phyloP scores from a whole-genome alignment of 2,329 filamentous ascomycete genomes.

The Pyrenophora graminea region DNA sequence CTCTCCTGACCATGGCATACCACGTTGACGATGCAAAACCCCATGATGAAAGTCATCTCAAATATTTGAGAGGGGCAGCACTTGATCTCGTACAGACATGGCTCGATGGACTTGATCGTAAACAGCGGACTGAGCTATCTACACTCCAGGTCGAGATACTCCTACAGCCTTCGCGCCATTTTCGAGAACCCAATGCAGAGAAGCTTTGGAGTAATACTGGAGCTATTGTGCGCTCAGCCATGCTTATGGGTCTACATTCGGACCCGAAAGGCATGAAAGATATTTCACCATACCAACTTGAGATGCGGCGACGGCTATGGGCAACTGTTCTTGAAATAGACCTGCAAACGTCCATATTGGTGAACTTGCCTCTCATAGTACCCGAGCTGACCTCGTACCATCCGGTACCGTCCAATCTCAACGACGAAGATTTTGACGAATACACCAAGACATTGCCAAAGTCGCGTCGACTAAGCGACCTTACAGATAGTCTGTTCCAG shows the following conservation, averaged over 20 bases:
- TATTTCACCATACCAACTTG: constrained; percentile 38
- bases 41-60: constrained; percentile 5
- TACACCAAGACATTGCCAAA: constrained; percentile 10
- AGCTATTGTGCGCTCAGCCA: constrained; percentile 47
- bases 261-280: constrained; percentile 43
- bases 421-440: constrained; percentile 26
- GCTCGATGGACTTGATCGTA: constrained; percentile 29
- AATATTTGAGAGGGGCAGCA: constrained; percentile 20
- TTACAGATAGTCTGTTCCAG: constrained; percentile 26
- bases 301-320: constrained; percentile 53
- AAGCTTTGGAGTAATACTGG: constrained; percentile 37
- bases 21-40: constrained; percentile 19
- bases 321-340: constrained; percentile 51
- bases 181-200: constrained; percentile 18
- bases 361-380: constrained; percentile 21
- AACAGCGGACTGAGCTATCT: constrained; percentile 25
- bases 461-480: constrained; percentile 6
- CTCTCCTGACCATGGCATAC: constrained; percentile 28
- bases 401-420: constrained; percentile 21
- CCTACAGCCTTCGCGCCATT: constrained; percentile 19
- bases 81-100: constrained; percentile 26
- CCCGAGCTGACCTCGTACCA: constrained; percentile 14
- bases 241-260: constrained; percentile 50
- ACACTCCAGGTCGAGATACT: constrained; percentile 28
- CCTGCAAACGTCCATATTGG: constrained; percentile 33